Conservation (phyloP, 2,329 filamentous ascomycete species). For the Pyrenophora graminea region DNA sequence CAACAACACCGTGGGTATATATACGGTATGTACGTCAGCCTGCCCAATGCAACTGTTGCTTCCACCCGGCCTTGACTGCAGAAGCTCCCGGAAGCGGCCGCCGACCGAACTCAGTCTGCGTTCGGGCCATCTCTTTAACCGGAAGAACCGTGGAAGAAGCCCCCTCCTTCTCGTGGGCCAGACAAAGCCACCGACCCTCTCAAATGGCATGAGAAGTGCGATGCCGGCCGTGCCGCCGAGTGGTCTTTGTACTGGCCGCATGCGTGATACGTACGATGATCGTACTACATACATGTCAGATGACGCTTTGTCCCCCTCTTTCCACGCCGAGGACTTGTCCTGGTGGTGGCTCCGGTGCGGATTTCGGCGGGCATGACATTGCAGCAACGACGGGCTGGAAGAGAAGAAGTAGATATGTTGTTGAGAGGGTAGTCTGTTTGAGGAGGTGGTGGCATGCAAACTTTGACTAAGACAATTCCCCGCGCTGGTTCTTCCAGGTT, state of each 20-base stretch:
- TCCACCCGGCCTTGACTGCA: constrained; percentile 2
- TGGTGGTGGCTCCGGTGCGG: constrained; percentile 2
- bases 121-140: constrained; percentile 10
- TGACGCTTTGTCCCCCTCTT: constrained; percentile 13
- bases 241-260: constrained; percentile 2
- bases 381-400: neutral
- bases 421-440: neutral
- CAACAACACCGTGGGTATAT: neutral
- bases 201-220: constrained; percentile 2
- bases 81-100: neutral
- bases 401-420: neutral
- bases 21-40: neutral
- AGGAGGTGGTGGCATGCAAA: neutral
- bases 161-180: constrained; percentile 1
- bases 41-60: neutral
- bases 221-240: constrained; percentile 3
- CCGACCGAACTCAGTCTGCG: neutral
- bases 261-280: constrained; percentile 4
- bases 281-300: constrained; percentile 9
- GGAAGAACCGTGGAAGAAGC: constrained; percentile 5
- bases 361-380: constrained; percentile 2
- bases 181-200: constrained; percentile 10
- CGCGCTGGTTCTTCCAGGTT: neutral
- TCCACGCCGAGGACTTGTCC: neutral
- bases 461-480: neutral